These are phyloP conservation scores for Mycena pura DNA, from an alignment of 768 basidiomycete genomes.

Conservation along the genomic window DNA sequence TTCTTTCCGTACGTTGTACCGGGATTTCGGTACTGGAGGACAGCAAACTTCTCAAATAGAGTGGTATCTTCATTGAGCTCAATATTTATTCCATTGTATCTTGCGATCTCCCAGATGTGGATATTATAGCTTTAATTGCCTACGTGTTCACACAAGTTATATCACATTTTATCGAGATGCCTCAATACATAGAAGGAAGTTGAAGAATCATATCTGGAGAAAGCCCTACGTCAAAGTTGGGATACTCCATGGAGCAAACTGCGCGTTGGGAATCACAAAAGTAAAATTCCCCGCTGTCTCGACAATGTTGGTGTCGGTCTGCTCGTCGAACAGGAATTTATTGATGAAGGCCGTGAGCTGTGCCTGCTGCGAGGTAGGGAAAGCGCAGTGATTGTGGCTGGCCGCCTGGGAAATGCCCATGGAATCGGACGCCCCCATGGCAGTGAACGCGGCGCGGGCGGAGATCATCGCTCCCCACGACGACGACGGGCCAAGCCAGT, in stretches of 20 bases:
- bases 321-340: slow-evolving; percentile 59
- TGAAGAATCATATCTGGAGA: too few relatives aligned
- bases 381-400: slow-evolving; percentile 61
- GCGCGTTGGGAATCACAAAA: slow-evolving; percentile 15
- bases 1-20: too few relatives aligned
- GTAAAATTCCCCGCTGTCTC: slow-evolving; percentile 45
- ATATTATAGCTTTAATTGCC: too few relatives aligned
- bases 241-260: slow-evolving; percentile 23
- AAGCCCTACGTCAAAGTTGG: too few relatives aligned
- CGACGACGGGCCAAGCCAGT: slow-evolving; percentile 61
- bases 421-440: slow-evolving; percentile 51
- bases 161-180: too few relatives aligned
- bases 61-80: too few relatives aligned
- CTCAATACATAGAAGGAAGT: too few relatives aligned
- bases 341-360: slow-evolving; percentile 61
- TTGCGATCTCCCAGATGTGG: too few relatives aligned
- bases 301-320: slow-evolving; percentile 52
- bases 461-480: slow-evolving; percentile 60
- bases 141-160: too few relatives aligned
- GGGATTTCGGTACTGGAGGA: too few relatives aligned
- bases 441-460: slow-evolving; percentile 56
- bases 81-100: too few relatives aligned
- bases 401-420: slow-evolving; percentile 64
- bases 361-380: slow-evolving; percentile 53
- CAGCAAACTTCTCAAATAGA: too few relatives aligned